A percentile compares a stretch with the other conserved stretches of the same genome.
Evolutionary conservation across 2,329 filamentous ascomycete species (phyloP).

Genomic region (Fusarium sp.): DNA sequence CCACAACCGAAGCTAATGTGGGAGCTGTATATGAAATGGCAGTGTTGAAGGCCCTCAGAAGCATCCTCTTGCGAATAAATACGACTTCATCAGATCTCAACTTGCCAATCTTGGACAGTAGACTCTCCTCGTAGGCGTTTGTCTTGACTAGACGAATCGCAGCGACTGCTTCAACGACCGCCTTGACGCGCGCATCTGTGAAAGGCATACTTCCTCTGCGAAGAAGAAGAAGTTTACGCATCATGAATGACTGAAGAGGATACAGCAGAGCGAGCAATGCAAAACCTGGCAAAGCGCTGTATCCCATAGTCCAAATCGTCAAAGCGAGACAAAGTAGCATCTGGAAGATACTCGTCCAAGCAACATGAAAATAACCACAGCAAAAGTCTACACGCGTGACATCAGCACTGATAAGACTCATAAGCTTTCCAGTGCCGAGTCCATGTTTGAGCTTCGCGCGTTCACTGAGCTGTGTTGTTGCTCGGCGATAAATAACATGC

Average conservation of each 20-base stretch:
- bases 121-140: constrained; percentile 26
- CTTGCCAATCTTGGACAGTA: constrained; percentile 27
- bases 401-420: constrained; percentile 50
- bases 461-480: constrained; percentile 25
- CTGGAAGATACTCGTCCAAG: constrained; percentile 50
- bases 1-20: constrained; percentile 21
- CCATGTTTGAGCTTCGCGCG: constrained; percentile 34
- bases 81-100: constrained; percentile 20
- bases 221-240: constrained; percentile 15
- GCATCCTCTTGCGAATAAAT: constrained; percentile 33
- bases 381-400: constrained; percentile 50
- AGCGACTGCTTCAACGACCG: constrained; percentile 21
- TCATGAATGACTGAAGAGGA: constrained; percentile 31
- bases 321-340: constrained; percentile 48
- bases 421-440: constrained; percentile 46
- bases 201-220: constrained; percentile 26
- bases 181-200: constrained; percentile 22
- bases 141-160: constrained; percentile 25
- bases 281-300: constrained; percentile 23
- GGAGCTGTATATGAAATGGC: constrained; percentile 23
- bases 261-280: constrained; percentile 19
- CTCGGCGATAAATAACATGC: constrained; percentile 29
- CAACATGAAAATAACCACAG: constrained; percentile 49
- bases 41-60: constrained; percentile 25
- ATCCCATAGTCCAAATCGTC: constrained; percentile 19